These are phyloP conservation scores for Xylaria sp. DNA, from an alignment of 2,329 filamentous ascomycete species.

Conservation along the genomic window DNA sequence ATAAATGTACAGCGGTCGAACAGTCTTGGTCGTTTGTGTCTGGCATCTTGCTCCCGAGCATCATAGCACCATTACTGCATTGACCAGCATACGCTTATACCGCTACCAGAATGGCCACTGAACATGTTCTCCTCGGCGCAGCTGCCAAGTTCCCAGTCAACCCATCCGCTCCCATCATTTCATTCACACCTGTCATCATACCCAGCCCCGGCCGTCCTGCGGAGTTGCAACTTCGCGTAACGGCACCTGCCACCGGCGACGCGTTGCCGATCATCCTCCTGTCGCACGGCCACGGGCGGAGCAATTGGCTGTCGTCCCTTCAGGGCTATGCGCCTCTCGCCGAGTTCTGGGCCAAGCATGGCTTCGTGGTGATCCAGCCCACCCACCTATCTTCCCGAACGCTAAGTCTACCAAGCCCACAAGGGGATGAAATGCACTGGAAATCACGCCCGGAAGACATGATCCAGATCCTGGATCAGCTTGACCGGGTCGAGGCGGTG, in stretches of 20 bases:
- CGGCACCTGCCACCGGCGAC: constrained; percentile 47
- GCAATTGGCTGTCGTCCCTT: constrained; percentile 53
- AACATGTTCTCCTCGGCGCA: constrained; percentile 43
- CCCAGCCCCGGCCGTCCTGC: constrained; percentile 41
- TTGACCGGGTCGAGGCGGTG: constrained; percentile 50
- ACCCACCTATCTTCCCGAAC: constrained; percentile 53
- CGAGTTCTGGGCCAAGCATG: constrained; percentile 55
- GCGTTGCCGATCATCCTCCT: constrained; percentile 54
- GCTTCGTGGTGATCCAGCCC: constrained; percentile 56
- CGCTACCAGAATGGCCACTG: constrained; percentile 27
- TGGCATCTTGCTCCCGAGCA: background rate
- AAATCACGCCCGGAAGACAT: constrained; percentile 51
- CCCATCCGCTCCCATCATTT: constrained; percentile 47
- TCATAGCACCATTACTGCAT: background rate
- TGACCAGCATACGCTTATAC: background rate
- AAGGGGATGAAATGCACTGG: constrained; percentile 47
- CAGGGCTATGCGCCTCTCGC: constrained; percentile 55
- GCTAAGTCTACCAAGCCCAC: constrained; percentile 39
- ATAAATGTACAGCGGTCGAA: constrained; percentile 9
- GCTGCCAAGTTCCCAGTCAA: constrained; percentile 50
- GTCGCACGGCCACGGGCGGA: constrained; percentile 53
- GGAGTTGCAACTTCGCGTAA: constrained; percentile 51
- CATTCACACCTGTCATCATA: constrained; percentile 48
- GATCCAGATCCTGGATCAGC: constrained; percentile 50
- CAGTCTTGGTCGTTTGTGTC: background rate